A percentile compares a stretch with the other conserved stretches of the same genome.
Evolutionary conservation across 2,329 filamentous ascomycete genomes (phyloP).

Genomic region (Aspergillus piperis): DNA sequence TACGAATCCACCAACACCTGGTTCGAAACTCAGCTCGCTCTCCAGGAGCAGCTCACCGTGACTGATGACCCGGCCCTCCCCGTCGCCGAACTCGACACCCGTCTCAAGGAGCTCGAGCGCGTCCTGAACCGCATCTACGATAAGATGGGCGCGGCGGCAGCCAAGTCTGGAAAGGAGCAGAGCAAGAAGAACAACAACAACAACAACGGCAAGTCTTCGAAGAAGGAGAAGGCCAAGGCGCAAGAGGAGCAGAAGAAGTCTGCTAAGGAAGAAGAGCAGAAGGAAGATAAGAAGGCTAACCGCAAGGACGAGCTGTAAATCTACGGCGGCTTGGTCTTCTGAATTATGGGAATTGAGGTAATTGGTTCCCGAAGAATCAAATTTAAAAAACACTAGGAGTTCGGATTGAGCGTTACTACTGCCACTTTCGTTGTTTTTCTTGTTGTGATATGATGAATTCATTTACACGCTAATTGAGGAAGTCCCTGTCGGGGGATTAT

Average conservation of each 20-base stretch:
- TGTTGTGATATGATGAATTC: not conserved
- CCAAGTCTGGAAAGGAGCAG: conserved; percentile 23
- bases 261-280: conserved; percentile 17
- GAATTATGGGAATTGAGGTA: too few relatives aligned
- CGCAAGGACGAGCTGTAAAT: conserved; percentile 37
- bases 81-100: conserved; percentile 68
- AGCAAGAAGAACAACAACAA: conserved; percentile 32
- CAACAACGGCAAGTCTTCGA: conserved; percentile 26
- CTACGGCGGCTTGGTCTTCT: too few relatives aligned
- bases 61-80: conserved; percentile 76
- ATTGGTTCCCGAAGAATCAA: not conserved
- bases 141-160: conserved; percentile 49
- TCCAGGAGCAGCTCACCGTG: conserved; percentile 68
- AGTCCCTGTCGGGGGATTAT: not conserved
- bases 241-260: not conserved
- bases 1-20: conserved; percentile 67
- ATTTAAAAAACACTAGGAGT: conserved; percentile 12
- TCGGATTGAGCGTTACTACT: conserved; percentile 16
- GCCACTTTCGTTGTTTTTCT: not conserved
- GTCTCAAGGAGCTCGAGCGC: conserved; percentile 69
- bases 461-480: too few relatives aligned
- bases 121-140: conserved; percentile 39
- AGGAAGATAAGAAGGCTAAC: conserved; percentile 28
- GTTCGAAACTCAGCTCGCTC: conserved; percentile 70
- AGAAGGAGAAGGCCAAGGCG: conserved; percentile 15